A percentile compares a stretch with the other conserved stretches of the same genome.
phyloP scores from a whole-genome alignment of 805 yeast species.

The Ogataea pilisensis region DNA sequence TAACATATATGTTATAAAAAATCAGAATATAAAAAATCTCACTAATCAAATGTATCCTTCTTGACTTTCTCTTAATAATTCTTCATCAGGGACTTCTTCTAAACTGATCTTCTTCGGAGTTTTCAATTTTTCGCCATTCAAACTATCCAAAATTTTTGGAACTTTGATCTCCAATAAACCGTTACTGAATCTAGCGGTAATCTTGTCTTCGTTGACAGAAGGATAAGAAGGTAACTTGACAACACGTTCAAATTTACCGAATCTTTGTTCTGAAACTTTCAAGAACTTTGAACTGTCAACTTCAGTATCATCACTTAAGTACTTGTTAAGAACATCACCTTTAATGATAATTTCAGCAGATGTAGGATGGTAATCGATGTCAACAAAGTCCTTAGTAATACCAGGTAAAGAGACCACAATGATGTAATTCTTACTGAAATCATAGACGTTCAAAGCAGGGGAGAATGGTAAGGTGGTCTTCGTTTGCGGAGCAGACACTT shows the following conservation, averaged over 20 bases:
- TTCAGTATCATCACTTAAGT: constrained; percentile 30
- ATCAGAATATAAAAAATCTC: background rate
- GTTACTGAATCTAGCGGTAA: constrained; percentile 49
- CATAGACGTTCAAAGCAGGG: constrained; percentile 58
- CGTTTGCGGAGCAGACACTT: constrained; percentile 42
- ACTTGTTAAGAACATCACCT: constrained; percentile 42
- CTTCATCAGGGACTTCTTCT: constrained; percentile 31
- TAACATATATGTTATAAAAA: background rate
- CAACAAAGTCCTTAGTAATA: constrained; percentile 47
- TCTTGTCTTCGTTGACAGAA: constrained; percentile 46
- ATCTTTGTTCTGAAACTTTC: constrained; percentile 49
- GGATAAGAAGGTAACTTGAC: constrained; percentile 53
- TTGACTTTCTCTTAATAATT: constrained; percentile 23
- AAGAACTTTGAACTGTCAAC: constrained; percentile 32
- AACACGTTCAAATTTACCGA: constrained; percentile 55
- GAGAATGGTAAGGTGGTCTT: constrained; percentile 45
- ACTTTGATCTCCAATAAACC: constrained; percentile 51
- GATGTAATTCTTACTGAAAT: constrained; percentile 40
- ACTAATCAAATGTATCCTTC: constrained; percentile 5
- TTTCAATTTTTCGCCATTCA: constrained; percentile 14
- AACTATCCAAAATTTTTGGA: constrained; percentile 37
- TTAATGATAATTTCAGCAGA: constrained; percentile 49
- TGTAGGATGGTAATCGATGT: constrained; percentile 56
- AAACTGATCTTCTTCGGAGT: constrained; percentile 22
- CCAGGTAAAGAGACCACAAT: constrained; percentile 57